A percentile compares a stretch with the other conserved stretches of the same genome.
Conservation (phyloP, 805 yeast genomes). For the Pichia manshurica region DNA sequence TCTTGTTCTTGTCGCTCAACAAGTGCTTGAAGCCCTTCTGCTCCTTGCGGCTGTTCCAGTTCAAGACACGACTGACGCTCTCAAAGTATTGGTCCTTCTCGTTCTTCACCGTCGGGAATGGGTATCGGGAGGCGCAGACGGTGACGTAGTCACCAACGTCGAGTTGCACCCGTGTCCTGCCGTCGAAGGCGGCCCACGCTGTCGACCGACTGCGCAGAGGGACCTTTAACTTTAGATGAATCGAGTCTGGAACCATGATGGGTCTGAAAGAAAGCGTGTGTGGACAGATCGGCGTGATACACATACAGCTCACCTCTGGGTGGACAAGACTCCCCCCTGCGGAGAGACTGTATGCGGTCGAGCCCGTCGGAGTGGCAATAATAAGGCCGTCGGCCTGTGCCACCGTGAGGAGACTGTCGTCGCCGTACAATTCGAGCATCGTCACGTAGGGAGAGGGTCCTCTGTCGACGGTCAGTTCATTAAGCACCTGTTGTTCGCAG, state of each 20-base stretch:
- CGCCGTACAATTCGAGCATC: slow-evolving; percentile 83
- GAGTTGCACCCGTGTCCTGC: slow-evolving; percentile 79
- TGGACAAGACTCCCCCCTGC: slow-evolving; percentile 96
- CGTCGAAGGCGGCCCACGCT: slow-evolving; percentile 97
- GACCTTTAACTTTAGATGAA: slow-evolving; percentile 75
- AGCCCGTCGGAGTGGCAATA: slow-evolving; percentile 92
- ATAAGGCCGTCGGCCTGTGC: slow-evolving; percentile 94
- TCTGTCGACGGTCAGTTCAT: slow-evolving; percentile 85
- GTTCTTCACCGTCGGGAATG: slow-evolving; percentile 87
- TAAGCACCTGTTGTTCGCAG: slow-evolving; percentile 71
- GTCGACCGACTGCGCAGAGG: slow-evolving; percentile 76
- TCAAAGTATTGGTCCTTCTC: slow-evolving; percentile 75
- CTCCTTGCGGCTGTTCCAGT: slow-evolving; percentile 89
- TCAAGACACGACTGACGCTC: slow-evolving; percentile 75
- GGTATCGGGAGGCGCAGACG: slow-evolving; percentile 79
- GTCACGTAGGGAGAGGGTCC: slow-evolving; percentile 94
- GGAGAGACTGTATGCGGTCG: slow-evolving; percentile 90
- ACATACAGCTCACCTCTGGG: slow-evolving; percentile 87
- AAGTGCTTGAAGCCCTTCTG: slow-evolving; percentile 74
- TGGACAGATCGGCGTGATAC: slow-evolving; percentile 94
- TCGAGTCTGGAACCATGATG: slow-evolving; percentile 86
- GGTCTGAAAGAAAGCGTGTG: slow-evolving; percentile 93
- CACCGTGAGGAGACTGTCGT: slow-evolving; percentile 74
- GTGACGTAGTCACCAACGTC: slow-evolving; percentile 79
- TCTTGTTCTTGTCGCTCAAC: slow-evolving; percentile 51